Percentiles rank a stretch among this genome's conserved stretches.
Conservation (phyloP, 345 rosid genomes). For the Eucalyptus marginata region DNA sequence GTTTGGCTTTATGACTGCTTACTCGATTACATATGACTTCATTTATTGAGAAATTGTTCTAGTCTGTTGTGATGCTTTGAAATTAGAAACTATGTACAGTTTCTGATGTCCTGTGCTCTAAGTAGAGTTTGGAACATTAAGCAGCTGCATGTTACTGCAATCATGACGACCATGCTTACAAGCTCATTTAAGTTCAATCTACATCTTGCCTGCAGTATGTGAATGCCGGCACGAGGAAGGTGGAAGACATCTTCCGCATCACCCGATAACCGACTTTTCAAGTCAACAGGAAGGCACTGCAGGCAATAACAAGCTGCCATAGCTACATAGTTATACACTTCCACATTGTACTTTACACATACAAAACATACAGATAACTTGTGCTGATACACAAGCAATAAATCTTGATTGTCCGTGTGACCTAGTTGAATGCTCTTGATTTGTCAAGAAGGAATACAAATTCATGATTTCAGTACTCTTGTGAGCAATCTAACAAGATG, state of each 20-base stretch:
- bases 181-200: neutral
- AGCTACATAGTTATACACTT: neutral
- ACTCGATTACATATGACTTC: neutral
- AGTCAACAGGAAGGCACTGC: neutral
- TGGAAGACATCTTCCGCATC: conserved; percentile 41
- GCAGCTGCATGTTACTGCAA: neutral
- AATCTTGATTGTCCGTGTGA: neutral
- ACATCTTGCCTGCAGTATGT: conserved; percentile 28
- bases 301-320: neutral
- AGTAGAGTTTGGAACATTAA: neutral
- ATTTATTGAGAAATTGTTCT: neutral
- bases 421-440: neutral
- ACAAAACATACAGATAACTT: neutral
- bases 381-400: neutral
- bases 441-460: neutral
- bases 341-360: neutral
- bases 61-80: neutral
- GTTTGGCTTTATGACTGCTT: neutral
- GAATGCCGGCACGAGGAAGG: conserved; percentile 12
- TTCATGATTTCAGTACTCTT: neutral
- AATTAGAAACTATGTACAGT: neutral
- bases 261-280: neutral
- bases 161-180: neutral
- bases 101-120: neutral
- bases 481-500: neutral